These are phyloP conservation scores for Epichloe amarillans DNA, from an alignment of 2,329 filamentous ascomycete genomes.

Conservation along the genomic window DNA sequence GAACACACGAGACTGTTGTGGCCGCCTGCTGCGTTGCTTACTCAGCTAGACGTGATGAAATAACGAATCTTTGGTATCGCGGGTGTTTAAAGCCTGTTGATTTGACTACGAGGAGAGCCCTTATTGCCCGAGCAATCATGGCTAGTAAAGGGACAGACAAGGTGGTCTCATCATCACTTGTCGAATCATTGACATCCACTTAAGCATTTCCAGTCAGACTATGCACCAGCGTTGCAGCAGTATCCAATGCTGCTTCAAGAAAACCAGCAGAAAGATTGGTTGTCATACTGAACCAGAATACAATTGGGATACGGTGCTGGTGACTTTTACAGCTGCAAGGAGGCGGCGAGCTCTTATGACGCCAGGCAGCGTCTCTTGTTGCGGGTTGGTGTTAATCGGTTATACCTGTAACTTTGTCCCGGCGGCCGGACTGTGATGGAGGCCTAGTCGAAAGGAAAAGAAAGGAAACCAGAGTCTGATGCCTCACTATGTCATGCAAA, in stretches of 20 bases:
- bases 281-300: neutral
- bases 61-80: constrained; percentile 91
- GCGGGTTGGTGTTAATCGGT: no score
- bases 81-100: constrained; percentile 41
- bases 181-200: constrained; percentile 18
- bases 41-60: constrained; percentile 72
- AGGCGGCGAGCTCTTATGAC: no score
- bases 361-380: no score
- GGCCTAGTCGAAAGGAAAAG: no score
- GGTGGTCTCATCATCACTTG: constrained; percentile 20
- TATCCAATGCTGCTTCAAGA: neutral
- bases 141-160: constrained; percentile 25
- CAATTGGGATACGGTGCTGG: no score
- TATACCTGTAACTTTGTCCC: no score
- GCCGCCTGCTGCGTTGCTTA: constrained; percentile 88
- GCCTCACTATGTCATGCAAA: no score
- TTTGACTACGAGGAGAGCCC: constrained; percentile 16
- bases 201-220: neutral
- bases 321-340: no score
- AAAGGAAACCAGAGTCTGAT: no score
- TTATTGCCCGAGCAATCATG: constrained; percentile 28
- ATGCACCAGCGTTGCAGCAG: neutral
- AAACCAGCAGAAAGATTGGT: neutral
- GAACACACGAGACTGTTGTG: constrained; percentile 64
- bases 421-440: no score